Base-by-base conservation (phyloP, 345 rosid genomes). In the Linum usitatissimum region DNA sequence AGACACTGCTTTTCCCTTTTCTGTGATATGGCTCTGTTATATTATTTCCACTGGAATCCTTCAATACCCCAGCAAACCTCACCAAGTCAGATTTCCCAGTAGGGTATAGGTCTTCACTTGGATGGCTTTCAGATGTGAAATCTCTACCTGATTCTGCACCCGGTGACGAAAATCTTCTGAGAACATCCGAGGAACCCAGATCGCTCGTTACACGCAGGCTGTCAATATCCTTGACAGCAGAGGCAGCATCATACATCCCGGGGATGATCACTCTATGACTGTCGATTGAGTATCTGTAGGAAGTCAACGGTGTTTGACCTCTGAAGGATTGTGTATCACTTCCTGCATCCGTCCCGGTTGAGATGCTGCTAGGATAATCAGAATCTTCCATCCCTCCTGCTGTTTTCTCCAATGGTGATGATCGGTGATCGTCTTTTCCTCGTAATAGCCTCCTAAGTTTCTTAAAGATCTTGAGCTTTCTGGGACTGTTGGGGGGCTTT, bases 21-120 rank as follows among this genome's bases (percentile, higher is more conserved):
- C 51, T 45, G 10, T 45, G 51, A 45, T 64, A 81, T 18, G 14
- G 6, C 40, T 39, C 30, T 28, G 28, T 18, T 18, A 14, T 19
- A 6, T 10, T 55, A 18, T 20, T 18, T 28, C 30, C 30, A 19
- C 49, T 72, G 4, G 86, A 64, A 49, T 69, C 77, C 68, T 68
- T 83, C 42, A 92, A 71, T 30, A 64, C 95, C 59, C 77, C 79
- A 0, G 98, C 95, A 17, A 65, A 84, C 67, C 89, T 92, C 31
- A 61, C 49, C 77, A 92, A 55, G 59, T 89, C 87, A 0, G 74
- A 74, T 73, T 76, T 84, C 70, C 40, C 71, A 12, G 1, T 39
- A 6, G 65, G 23, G 53, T 63, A 59, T 0, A 0, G 18, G 1
- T 70, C 70, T 65, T 34, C 66, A 30, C 64, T 68, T 59, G 40